Base-by-base conservation (phyloP, 169 alveolate species). In the Eimeria maxima region DNA sequence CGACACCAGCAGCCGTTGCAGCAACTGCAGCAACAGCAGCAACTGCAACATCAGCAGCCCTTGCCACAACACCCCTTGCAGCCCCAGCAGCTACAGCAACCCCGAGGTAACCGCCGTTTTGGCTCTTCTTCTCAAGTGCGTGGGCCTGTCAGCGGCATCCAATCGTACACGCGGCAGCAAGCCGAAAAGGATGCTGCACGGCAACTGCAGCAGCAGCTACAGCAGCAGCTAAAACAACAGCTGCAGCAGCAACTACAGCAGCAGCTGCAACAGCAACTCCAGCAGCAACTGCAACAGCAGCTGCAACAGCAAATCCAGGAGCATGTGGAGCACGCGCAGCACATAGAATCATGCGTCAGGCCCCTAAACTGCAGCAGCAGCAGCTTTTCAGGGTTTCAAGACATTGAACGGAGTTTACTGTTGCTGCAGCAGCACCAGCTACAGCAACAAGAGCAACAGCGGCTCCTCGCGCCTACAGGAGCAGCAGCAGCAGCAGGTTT, bases 341-440 rank as follows among this genome's bases (percentile, higher is more conserved):
- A 60, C 11, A 60, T 27, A 2, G 69, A 60, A 24, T 60, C 69
- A 20, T 60, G 11, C n/a, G n/a, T 60, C 20, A 60, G n/a, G 69
- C 69, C 69, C 69, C 18, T 60, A 60, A 18, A 60, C 69, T 60
- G n/a, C 69, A 60, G 69, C 69, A 76, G 87, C 87, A 76, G 87
- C 87, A 76, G 38, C 42, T 42, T 76, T 29, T 38, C 47, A 76
- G 87, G 87, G n/a, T 42, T 76, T n/a, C 87, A 76, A 38, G 87
- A 76, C 60, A 76, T 76, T 38, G 87, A 76, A 76, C 38, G 63
- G 47, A 76, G 87, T 45, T 60, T 76, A 14, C 29, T 76, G 87
- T 16, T 76, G 63, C 87, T 76, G 87, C 87, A 76, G 60, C 87
- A 76, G 87, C 87, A 76, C 63, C 87, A 76, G 87, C 87, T 69